phyloP scores from a whole-genome alignment of 768 basidiomycete genomes.

The Candolleomyces eurysporus region DNA sequence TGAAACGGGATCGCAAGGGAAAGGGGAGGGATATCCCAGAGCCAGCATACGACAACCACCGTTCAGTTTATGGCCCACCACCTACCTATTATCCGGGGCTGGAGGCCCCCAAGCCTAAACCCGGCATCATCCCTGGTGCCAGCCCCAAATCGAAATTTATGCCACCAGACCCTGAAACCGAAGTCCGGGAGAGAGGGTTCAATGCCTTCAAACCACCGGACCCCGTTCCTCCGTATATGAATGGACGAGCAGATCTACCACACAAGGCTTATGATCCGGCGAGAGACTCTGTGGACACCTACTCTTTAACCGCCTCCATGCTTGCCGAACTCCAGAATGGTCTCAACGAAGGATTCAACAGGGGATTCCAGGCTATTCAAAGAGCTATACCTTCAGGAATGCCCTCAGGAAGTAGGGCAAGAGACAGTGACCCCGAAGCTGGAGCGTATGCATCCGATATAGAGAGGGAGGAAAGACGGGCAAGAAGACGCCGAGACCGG shows the following conservation, averaged over 20 bases:
- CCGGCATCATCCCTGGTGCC: conserved; percentile 31
- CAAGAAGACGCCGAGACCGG: background rate
- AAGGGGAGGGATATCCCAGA: conserved; percentile 4
- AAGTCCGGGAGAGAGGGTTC: conserved; percentile 3
- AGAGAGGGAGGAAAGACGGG: background rate
- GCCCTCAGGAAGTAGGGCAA: background rate
- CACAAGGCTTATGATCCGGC: conserved; percentile 8
- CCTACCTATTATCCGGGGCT: background rate
- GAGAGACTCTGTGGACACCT: conserved; percentile 20
- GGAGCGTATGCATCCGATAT: background rate
- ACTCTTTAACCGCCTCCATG: conserved; percentile 20
- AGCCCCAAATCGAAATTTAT: conserved; percentile 29
- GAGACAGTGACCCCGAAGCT: background rate
- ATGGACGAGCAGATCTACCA: background rate
- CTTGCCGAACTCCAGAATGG: conserved; percentile 24
- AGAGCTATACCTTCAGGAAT: background rate
- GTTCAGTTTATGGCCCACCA: background rate
- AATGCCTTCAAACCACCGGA: conserved; percentile 4
- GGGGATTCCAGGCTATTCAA: background rate
- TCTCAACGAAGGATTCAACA: conserved; percentile 18
- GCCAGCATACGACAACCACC: background rate
- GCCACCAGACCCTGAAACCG: conserved; percentile 13
- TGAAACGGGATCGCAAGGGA: conserved; percentile 6
- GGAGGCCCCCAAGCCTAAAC: conserved; percentile 11
- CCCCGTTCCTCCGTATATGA: background rate